Evolutionary conservation across 768 basidiomycete species (phyloP).

Genomic region (Fibroporia radiculosa): DNA sequence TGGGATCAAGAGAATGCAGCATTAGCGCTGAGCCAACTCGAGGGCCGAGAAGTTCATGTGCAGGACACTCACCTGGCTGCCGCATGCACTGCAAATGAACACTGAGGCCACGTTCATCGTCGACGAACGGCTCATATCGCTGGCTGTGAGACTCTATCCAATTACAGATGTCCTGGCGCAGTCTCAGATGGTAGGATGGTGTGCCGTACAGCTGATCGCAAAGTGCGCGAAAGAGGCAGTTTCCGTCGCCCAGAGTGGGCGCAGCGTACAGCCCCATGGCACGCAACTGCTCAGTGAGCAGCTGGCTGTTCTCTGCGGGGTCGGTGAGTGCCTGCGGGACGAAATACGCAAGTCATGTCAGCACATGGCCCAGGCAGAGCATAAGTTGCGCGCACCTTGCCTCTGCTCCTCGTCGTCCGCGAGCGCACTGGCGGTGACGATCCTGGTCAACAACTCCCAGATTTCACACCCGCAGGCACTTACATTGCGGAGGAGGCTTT

Average conservation of each 20-base stretch:
- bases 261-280: constrained; percentile 83
- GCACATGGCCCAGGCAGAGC: constrained; percentile 7
- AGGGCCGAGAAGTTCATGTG: not conserved
- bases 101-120: constrained; percentile 71
- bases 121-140: constrained; percentile 82
- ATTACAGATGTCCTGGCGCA: constrained; percentile 74
- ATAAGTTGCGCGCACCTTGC: constrained; percentile 31
- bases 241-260: constrained; percentile 81
- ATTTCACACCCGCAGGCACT: constrained; percentile 15
- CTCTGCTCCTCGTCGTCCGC: constrained; percentile 50
- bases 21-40: not conserved
- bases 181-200: constrained; percentile 55
- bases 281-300: constrained; percentile 66
- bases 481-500: constrained; percentile 31
- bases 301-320: constrained; percentile 56
- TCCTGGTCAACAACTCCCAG: constrained; percentile 16
- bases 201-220: constrained; percentile 83
- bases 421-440: constrained; percentile 37
- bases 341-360: not conserved
- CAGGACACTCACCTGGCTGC: constrained; percentile 49
- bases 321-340: constrained; percentile 38
- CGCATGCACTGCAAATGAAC: constrained; percentile 73
- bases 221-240: constrained; percentile 88
- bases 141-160: constrained; percentile 66
- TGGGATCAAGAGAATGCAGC: constrained; percentile 17